Evolutionary conservation across 495 filamentous ascomycete genomes (phyloP), one percentile per base, ranked within the genome.

Genomic region (Annulohypoxylon stygium): DNA sequence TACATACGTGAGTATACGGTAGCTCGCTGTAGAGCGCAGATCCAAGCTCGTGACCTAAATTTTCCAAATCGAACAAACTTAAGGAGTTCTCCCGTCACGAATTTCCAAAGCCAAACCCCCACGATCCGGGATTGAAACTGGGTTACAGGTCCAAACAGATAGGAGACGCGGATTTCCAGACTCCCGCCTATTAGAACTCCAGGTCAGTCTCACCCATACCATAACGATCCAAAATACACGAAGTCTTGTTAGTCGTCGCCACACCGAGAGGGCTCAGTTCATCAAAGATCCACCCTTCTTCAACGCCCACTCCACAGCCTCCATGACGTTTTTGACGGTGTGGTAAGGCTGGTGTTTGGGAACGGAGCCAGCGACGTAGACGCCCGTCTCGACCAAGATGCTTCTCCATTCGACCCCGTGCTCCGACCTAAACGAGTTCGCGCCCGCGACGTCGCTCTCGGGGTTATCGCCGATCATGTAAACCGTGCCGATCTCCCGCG

Each of bases 391-490:
- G n/a, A 97, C 92, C 37, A 97, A 82, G 7, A 95, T 82, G 37
- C 89, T 90, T 37, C 87, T 81, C 93, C 93, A 97, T 71, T 86
- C 78, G 36, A 86, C 91, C 4, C 88, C 88, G 65, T 79, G 67
- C 0, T 78, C 75, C 48, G 89, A 92, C n/a, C 79, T 76, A 80
- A 90, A 95, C 10, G 78, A 78, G 73, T 95, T 96, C 5, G 90
- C 93, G 10, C 93, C 93, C 3, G 80, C 76, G 68, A 97, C 94
- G 80, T 97, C 93, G 11, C 87, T 90, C 71, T 90, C 90, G 0
- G 93, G 93, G 72, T 97, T 97, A 70, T 97, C 93, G 0, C 93
- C 94, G 18, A 97, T 83, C 93, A 97, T 95, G 77, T 93, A 96
- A 2, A 97, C 91, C 14, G 85, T 88, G 74, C 83, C 83, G 70